Conservation (phyloP, 2,329 filamentous ascomycete genomes). For the Colletotrichum paranaense region DNA sequence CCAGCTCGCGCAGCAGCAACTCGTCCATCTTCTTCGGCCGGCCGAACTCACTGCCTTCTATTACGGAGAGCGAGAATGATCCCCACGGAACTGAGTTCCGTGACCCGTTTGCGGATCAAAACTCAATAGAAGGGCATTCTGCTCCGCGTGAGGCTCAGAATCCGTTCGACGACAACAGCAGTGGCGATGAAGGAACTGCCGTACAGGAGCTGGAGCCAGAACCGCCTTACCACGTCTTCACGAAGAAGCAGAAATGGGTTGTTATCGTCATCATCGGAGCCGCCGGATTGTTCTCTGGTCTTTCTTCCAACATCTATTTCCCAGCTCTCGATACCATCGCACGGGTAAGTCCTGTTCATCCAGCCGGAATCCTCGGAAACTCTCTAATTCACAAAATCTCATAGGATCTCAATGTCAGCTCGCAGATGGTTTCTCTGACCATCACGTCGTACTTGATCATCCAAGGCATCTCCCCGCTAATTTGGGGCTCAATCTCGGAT, state of each 20-base stretch:
- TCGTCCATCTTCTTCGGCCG: neutral
- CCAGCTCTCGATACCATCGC: conserved; percentile 54
- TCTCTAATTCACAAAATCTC: neutral
- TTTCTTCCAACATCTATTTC: conserved; percentile 64
- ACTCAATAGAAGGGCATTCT: neutral
- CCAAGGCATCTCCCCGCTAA: conserved; percentile 60
- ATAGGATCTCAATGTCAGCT: conserved; percentile 45
- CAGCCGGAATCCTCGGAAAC: neutral
- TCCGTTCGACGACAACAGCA: conserved; percentile 7
- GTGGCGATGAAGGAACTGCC: neutral
- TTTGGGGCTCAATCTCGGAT: conserved; percentile 62
- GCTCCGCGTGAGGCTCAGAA: neutral
- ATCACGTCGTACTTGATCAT: conserved; percentile 61
- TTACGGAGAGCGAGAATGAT: neutral
- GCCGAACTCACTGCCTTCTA: neutral
- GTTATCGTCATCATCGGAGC: conserved; percentile 61
- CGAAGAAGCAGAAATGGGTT: conserved; percentile 52
- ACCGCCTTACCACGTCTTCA: conserved; percentile 48
- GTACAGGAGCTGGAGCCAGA: neutral
- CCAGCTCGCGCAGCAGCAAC: neutral
- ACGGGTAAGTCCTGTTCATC: conserved; percentile 36
- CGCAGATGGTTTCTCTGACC: conserved; percentile 49
- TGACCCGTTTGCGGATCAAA: conserved; percentile 1
- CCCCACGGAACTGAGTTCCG: neutral
- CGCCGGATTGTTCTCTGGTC: conserved; percentile 63